phyloP scores from a whole-genome alignment of 768 basidiomycete genomes.

The Boletus subparvulus region DNA sequence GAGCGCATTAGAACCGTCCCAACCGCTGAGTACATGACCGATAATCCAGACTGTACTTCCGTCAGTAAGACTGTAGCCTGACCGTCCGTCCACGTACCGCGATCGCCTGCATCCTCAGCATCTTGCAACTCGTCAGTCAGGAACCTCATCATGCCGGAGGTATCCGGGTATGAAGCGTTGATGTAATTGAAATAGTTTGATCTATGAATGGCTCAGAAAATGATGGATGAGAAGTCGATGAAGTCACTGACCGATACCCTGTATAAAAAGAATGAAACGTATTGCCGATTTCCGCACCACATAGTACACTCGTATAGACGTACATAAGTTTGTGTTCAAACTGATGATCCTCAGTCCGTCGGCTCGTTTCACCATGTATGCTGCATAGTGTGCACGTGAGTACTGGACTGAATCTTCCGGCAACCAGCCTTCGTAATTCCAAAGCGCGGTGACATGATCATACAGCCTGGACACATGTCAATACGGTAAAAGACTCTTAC shows the following conservation, averaged over 20 bases:
- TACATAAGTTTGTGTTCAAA: constrained; percentile 76
- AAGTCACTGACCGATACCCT: constrained; percentile 34
- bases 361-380: constrained; percentile 63
- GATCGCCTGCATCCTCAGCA: constrained; percentile 73
- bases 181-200: constrained; percentile 78
- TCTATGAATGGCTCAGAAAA: constrained; percentile 31
- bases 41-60: constrained; percentile 45
- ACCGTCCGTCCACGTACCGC: constrained; percentile 43
- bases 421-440: constrained; percentile 72
- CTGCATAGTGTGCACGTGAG: constrained; percentile 70
- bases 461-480: constrained; percentile 56
- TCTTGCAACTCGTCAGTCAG: constrained; percentile 75
- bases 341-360: constrained; percentile 73
- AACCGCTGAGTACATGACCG: constrained; percentile 59
- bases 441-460: constrained; percentile 67
- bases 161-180: constrained; percentile 66
- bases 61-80: constrained; percentile 9
- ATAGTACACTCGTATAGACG: constrained; percentile 25
- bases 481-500: not conserved
- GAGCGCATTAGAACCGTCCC: constrained; percentile 71
- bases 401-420: constrained; percentile 51
- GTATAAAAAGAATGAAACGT: not conserved
- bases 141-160: constrained; percentile 75
- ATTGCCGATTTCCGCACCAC: not conserved
- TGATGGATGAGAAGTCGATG: not conserved